Evolutionary conservation across 2,329 filamentous ascomycete genomes (phyloP).

Genomic region (Cryphonectria naterciae): DNA sequence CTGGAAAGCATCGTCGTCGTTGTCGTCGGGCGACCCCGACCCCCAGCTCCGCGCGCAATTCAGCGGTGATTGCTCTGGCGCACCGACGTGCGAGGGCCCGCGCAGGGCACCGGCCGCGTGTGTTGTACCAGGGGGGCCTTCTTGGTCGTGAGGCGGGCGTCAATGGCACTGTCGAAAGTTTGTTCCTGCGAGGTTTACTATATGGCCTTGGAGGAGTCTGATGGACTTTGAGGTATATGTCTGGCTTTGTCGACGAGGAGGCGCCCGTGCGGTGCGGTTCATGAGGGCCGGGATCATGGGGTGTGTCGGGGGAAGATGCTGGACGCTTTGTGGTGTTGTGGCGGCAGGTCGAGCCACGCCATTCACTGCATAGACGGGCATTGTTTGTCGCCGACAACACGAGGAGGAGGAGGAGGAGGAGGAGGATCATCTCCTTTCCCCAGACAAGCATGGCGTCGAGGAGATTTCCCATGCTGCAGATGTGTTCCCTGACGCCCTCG

Average conservation of each 20-base stretch:
- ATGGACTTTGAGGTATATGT: neutral
- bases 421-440: neutral
- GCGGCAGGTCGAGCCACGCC: neutral
- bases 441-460: neutral
- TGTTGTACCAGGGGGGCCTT: neutral
- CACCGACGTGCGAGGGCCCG: neutral
- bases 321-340: neutral
- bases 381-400: neutral
- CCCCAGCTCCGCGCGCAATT: neutral
- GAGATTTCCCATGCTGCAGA: neutral
- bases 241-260: neutral
- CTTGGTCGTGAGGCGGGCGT: constrained; percentile 12
- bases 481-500: neutral
- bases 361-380: neutral
- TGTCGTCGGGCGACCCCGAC: no score
- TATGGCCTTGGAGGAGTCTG: neutral
- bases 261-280: constrained; percentile 3
- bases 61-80: neutral
- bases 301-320: neutral
- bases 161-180: neutral
- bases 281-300: neutral
- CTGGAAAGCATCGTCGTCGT: neutral
- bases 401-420: no score
- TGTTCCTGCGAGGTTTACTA: neutral
- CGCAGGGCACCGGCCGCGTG: neutral